phyloP scores from a whole-genome alignment of 306 rosid species.

The Mimosa bimucronata region DNA sequence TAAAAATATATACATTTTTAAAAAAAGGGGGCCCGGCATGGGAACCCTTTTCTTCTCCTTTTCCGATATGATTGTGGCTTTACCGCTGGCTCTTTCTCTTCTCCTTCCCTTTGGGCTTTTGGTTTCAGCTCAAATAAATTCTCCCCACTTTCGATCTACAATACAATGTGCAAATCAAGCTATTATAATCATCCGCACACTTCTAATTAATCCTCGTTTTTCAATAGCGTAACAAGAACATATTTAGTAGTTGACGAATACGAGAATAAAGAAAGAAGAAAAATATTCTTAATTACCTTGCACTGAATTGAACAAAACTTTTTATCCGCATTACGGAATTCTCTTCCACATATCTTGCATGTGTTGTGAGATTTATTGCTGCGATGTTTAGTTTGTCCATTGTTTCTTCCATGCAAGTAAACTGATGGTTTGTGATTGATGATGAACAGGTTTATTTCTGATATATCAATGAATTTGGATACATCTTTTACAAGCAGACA shows the following conservation, averaged over 20 bases:
- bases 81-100: no score
- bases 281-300: not conserved
- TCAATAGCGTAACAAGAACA: no score
- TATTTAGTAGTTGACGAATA: no score
- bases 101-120: not conserved
- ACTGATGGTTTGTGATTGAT: not conserved
- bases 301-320: constrained; percentile 1
- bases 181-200: not conserved
- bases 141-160: not conserved
- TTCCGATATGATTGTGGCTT: not conserved
- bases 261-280: not conserved
- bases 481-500: not conserved
- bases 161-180: not conserved
- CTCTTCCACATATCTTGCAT: not conserved
- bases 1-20: no score
- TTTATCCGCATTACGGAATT: not conserved
- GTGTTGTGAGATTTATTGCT: not conserved
- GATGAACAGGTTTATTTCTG: not conserved
- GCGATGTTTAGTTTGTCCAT: not conserved
- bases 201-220: no score
- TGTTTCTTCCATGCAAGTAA: not conserved
- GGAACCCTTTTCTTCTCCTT: not conserved
- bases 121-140: not conserved
- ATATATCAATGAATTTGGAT: not conserved
- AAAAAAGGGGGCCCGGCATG: not conserved